A percentile compares a stretch with the other conserved stretches of the same genome.
These are phyloP conservation scores for Aspergillus avenaceus DNA, from an alignment of 495 filamentous ascomycete genomes.

Conservation along the genomic window DNA sequence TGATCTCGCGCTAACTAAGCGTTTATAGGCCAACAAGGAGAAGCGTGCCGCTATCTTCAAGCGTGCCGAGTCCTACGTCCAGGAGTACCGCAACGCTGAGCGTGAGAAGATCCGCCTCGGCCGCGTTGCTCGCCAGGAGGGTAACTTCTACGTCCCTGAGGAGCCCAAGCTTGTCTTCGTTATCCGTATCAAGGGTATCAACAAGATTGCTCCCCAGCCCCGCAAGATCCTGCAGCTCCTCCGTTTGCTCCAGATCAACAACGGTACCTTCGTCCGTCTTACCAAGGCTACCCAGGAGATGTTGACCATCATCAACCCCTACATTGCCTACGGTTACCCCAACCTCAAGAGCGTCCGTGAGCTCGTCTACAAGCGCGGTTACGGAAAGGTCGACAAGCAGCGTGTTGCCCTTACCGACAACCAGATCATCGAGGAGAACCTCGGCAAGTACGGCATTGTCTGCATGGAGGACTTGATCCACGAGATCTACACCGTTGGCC, in stretches of 20 bases:
- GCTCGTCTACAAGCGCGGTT: conserved; percentile 99
- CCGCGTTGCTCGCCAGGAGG: conserved; percentile 84
- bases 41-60: conserved; percentile 98
- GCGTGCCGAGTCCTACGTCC: conserved; percentile 98
- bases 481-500: conserved; percentile 97
- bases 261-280: conserved; percentile 93
- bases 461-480: conserved; percentile 99
- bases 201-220: conserved; percentile 99
- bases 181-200: conserved; percentile 99
- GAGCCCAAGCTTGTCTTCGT: conserved; percentile 98
- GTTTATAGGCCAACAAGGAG: conserved; percentile 81
- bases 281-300: conserved; percentile 98
- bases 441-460: conserved; percentile 98
- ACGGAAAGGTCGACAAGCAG: conserved; percentile 96
- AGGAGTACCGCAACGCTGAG: conserved; percentile 97
- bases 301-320: conserved; percentile 96
- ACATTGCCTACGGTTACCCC: conserved; percentile 98
- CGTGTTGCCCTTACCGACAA: conserved; percentile 96
- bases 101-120: conserved; percentile 94
- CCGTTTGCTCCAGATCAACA: conserved; percentile 99
- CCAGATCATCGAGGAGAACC: conserved; percentile 89
- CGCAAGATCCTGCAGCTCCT: conserved; percentile 99
- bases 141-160: conserved; percentile 86
- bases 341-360: conserved; percentile 98
- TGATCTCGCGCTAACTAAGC: conserved; percentile 37